Base-by-base conservation (phyloP, 257 asterid species). In the Cinchona pubescens region DNA sequence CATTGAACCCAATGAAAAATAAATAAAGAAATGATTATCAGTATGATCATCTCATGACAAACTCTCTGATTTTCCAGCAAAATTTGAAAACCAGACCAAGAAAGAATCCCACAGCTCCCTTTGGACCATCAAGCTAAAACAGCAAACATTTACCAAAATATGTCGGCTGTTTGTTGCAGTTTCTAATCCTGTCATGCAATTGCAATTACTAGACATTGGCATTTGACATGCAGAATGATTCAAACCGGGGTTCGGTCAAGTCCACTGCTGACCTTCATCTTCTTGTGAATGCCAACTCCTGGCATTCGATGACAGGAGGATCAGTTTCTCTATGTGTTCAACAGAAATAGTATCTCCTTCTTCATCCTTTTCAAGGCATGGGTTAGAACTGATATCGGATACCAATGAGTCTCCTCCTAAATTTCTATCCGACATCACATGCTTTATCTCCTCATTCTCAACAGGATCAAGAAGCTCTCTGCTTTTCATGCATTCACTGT, bases 181-280 rank as follows among this genome's bases (percentile, higher is more conserved):
- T 51, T 32, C 71, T 14, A 40, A 5, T 14, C 18, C 45, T 8
- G 38, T 53, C 73, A 8, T 23, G 69, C 43, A 40, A 55, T 37
- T 42, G 61, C 15, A 23, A 12, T 35, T 37, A 27, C 42, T 25
- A 35, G 76, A 35, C 10, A 19, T 25, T 46, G 63, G 27, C 72
- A 37, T 66, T 55, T 45, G 71, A 42, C 74, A 71, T 73, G 68
- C 90, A 78, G 83, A 94, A 94, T 32, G 91, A 75, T 82, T 94
- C 98, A 55, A 92, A 76, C 38, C 96, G 83, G 25, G 97, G 98
- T 72, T 90, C 97, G 18, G 96, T 89, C 73, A 94, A 76, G 82
- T 94, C 97, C 79, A 92, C 93, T n/a, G 74, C 66, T n/a, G n/a
- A n/a, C n/a, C n/a, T 77, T 87, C 96, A 18, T 89, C 97, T 4